Conservation (phyloP, 495 filamentous ascomycete genomes). For the Platismatia glauca region DNA sequence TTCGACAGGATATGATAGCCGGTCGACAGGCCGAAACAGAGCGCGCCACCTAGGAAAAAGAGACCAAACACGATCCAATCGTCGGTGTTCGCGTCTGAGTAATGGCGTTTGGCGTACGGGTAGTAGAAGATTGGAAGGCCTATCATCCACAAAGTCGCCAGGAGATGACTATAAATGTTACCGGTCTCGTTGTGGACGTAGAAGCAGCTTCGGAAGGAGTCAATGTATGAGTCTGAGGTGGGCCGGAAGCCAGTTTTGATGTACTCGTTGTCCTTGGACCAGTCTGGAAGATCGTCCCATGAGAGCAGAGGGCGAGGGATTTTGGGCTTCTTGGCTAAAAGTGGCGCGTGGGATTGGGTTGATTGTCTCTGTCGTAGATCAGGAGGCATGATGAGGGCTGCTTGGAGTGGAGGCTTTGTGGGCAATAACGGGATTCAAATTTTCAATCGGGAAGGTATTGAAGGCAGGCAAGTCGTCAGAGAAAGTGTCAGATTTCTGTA, state of each 20-base stretch:
- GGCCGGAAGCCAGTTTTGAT: constrained; percentile 33
- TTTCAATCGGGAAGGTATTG: neutral
- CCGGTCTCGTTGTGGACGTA: constrained; percentile 42
- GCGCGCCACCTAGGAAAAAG: constrained; percentile 33
- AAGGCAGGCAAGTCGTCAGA: too few species aligned
- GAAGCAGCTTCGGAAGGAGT: constrained; percentile 26
- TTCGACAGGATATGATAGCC: constrained; percentile 45
- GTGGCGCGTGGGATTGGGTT: neutral
- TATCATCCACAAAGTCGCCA: constrained; percentile 30
- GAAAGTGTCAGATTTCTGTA: too few species aligned
- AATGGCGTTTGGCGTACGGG: constrained; percentile 25
- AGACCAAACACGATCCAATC: constrained; percentile 36
- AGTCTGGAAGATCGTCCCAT: constrained; percentile 27
- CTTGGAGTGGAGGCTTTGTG: neutral
- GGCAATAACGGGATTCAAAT: neutral
- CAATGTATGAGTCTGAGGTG: constrained; percentile 26
- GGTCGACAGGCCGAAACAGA: constrained; percentile 36
- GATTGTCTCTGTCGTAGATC: neutral
- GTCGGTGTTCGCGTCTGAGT: constrained; percentile 26
- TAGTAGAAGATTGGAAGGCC: constrained; percentile 26
- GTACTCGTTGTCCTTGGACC: constrained; percentile 34
- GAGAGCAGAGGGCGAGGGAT: neutral
- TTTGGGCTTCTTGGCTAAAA: neutral
- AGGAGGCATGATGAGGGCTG: neutral
- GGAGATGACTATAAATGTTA: constrained; percentile 39